Evolutionary conservation across 495 filamentous ascomycete genomes (phyloP), one percentile per base, ranked within the genome.

Genomic region (Parathielavia appendiculata): DNA sequence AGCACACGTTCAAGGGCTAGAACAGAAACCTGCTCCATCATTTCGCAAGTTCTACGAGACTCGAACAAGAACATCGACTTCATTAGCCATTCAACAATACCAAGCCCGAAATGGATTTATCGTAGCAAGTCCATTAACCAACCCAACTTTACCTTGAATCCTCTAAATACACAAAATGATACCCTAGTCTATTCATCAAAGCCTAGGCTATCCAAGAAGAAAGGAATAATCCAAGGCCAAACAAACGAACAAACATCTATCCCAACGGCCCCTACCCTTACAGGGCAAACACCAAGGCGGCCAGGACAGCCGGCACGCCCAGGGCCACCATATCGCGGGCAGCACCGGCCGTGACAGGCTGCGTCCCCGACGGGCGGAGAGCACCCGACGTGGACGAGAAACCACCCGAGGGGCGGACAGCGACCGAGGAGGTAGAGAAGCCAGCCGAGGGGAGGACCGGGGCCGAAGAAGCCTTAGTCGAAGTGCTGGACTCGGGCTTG

Each of bases 341-440:
- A 11, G 68, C 66, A n/a, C 66, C 68, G 12, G 64, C 66, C 13
- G 57, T 67, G 19, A 67, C 66, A 1, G 58, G 55, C 10, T 40
- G 34, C 12, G 58, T 58, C n/a, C 50, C 40, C 11, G 57, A 39
- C 34, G 34, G 34, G 49, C 41, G 38, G 49, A 39, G 40, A 43
- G 35, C 20, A 26, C 40, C 59, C 53, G 56, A 22, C 10, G n/a
- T n/a, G n/a, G n/a, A n/a, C n/a, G n/a, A n/a, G n/a, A n/a, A n/a
- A n/a, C n/a, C n/a, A n/a, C n/a, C n/a, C 26, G 26, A 30, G 26
- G 26, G 26, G 26, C 26, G 26, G 26, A 30, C 26, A 30, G 3
- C 6, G 26, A 2, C 26, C 26, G 26, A 30, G 3, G 26, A 3
- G 26, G 26, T 3, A 2, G 26, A 30, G 26, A 30, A 30, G 26